phyloP scores from a whole-genome alignment of 148 eudicot genomes.

The Tetragonia tetragonoides region DNA sequence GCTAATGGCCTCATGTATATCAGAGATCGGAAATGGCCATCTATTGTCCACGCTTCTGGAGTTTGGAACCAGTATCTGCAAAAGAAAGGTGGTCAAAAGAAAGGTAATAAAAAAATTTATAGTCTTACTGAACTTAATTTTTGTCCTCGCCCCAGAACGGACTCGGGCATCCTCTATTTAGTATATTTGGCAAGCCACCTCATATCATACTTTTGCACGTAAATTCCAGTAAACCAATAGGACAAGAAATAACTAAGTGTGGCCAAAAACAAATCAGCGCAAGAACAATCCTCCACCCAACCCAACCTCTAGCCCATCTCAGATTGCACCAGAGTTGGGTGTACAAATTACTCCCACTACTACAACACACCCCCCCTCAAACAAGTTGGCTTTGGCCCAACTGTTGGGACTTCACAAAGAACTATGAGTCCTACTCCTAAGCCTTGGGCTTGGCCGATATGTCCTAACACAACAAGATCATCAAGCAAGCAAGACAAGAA shows the following conservation, averaged over 20 bases:
- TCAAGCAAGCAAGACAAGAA: not conserved
- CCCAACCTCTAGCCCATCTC: no score
- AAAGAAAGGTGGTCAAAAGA: not conserved
- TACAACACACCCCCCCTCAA: no score
- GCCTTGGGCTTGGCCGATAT: no score
- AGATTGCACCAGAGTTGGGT: no score
- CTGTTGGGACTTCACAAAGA: no score
- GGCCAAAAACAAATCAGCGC: no score
- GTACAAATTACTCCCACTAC: no score
- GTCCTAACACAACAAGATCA: not conserved
- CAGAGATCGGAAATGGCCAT: constrained; percentile 63
- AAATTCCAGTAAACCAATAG: not conserved
- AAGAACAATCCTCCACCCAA: no score
- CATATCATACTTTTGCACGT: not conserved
- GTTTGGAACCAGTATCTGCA: constrained; percentile 72
- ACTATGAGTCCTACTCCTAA: no score
- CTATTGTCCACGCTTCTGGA: constrained; percentile 66
- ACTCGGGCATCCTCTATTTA: not conserved
- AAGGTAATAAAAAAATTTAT: not conserved
- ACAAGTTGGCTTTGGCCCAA: no score
- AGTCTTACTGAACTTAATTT: not conserved
- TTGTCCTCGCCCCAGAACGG: not conserved
- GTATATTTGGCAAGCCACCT: not conserved
- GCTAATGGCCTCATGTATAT: constrained; percentile 77
- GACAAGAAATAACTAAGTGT: not conserved